phyloP scores from a whole-genome alignment of 2,329 filamentous ascomycete genomes.

The Alternaria atra region DNA sequence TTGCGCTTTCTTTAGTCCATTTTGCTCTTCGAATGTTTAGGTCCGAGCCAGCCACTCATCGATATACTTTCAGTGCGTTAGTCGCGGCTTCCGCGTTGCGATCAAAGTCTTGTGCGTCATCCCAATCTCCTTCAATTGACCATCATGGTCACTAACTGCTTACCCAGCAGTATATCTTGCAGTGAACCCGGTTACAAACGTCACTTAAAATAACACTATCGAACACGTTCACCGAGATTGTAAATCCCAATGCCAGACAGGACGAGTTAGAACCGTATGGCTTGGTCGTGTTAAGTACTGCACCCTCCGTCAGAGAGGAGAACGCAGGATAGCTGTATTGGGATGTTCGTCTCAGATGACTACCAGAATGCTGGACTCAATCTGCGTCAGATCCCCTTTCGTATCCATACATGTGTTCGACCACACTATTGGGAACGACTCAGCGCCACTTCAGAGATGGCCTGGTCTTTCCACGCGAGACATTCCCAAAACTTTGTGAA shows the following conservation, averaged over 20 bases:
- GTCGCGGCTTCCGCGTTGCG: not conserved
- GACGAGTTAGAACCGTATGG: not conserved
- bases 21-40: constrained; percentile 10
- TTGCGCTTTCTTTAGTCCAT: constrained; percentile 23
- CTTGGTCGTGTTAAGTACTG: not conserved
- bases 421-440: constrained; percentile 25
- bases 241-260: not conserved
- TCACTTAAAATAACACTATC: not conserved
- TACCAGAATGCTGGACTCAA: constrained; percentile 17
- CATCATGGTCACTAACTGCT: not conserved
- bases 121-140: not conserved
- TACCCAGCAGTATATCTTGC: not conserved
- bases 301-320: not conserved
- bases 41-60: constrained; percentile 8
- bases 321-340: not conserved
- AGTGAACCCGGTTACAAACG: not conserved
- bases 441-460: constrained; percentile 17
- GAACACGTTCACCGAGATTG: not conserved
- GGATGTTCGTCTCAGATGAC: constrained; percentile 22
- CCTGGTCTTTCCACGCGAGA: constrained; percentile 20
- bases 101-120: not conserved
- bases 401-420: constrained; percentile 18
- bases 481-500: constrained; percentile 28
- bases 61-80: not conserved
- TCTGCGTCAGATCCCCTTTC: constrained; percentile 23